A percentile compares a stretch with the other conserved stretches of the same genome.
phyloP scores from a whole-genome alignment of 768 basidiomycete species.

The Serpula lacrymans region DNA sequence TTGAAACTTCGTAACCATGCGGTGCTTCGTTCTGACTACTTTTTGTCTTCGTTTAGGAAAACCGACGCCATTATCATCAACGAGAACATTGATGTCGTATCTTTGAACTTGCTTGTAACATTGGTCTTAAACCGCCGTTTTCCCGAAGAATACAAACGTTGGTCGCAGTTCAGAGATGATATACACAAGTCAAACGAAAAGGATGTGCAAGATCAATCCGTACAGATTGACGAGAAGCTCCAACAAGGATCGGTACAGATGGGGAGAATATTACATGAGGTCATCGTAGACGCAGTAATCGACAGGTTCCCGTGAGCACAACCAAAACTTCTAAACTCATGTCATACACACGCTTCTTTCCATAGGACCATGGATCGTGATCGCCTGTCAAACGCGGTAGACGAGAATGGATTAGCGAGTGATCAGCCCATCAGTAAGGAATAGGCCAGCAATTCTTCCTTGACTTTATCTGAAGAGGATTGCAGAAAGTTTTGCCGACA shows the following conservation, averaged over 20 bases:
- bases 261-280: constrained; percentile 3
- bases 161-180: constrained; percentile 16
- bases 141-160: constrained; percentile 15
- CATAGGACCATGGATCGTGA: no score
- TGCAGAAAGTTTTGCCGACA: constrained; percentile 1
- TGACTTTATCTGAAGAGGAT: no score
- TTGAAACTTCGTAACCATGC: neutral
- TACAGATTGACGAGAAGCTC: neutral
- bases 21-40: neutral
- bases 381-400: no score
- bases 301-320: neutral
- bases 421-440: no score
- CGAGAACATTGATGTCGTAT: constrained; percentile 20
- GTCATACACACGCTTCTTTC: no score
- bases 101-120: constrained; percentile 22
- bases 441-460: no score
- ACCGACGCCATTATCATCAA: constrained; percentile 20
- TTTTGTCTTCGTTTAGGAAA: constrained; percentile 10
- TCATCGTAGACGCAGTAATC: neutral
- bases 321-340: no score
- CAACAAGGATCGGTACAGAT: constrained; percentile 8
- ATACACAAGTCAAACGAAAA: no score
- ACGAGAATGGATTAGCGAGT: no score
- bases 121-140: constrained; percentile 22
- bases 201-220: no score